phyloP scores from a whole-genome alignment of 2,329 filamentous ascomycete species.

The Pseudomassariella vexata region DNA sequence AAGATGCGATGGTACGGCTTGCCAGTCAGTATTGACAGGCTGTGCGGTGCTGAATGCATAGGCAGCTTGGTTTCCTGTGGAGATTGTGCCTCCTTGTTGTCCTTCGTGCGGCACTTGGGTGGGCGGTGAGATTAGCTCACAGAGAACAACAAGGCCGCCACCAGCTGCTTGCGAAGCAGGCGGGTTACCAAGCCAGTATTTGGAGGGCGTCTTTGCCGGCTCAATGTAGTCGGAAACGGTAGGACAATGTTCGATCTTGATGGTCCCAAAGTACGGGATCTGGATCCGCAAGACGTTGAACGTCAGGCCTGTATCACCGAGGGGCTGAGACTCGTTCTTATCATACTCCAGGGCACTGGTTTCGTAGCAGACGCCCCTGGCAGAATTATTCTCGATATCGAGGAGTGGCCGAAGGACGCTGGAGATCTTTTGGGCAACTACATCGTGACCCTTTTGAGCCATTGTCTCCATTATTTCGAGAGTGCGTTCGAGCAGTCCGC shows the following conservation, averaged over 20 bases:
- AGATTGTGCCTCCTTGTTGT: background rate
- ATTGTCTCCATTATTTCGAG: slow-evolving; percentile 11
- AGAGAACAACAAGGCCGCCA: background rate
- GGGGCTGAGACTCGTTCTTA: background rate
- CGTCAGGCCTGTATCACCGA: slow-evolving; percentile 4
- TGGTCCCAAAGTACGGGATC: slow-evolving; percentile 36
- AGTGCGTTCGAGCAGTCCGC: slow-evolving; percentile 6
- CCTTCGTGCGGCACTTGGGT: slow-evolving; percentile 11
- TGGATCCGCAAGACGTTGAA: slow-evolving; percentile 26
- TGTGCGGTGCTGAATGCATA: slow-evolving; percentile 9
- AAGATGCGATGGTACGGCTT: slow-evolving; percentile 8
- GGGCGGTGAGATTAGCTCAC: slow-evolving; percentile 25
- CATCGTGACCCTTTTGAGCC: slow-evolving; percentile 19
- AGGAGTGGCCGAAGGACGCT: slow-evolving; percentile 21
- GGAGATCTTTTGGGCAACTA: slow-evolving; percentile 20
- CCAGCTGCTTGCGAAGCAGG: background rate
- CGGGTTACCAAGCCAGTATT: background rate
- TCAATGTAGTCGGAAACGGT: background rate
- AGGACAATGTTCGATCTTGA: slow-evolving; percentile 15
- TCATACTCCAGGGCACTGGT: background rate
- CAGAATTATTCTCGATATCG: slow-evolving; percentile 22
- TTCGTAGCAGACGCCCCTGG: slow-evolving; percentile 14
- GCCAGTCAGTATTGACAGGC: slow-evolving; percentile 10
- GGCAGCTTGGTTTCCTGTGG: slow-evolving; percentile 1
- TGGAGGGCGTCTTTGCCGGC: background rate